phyloP scores from a whole-genome alignment of 768 basidiomycete genomes.

The Candolleomyces efflorescens region DNA sequence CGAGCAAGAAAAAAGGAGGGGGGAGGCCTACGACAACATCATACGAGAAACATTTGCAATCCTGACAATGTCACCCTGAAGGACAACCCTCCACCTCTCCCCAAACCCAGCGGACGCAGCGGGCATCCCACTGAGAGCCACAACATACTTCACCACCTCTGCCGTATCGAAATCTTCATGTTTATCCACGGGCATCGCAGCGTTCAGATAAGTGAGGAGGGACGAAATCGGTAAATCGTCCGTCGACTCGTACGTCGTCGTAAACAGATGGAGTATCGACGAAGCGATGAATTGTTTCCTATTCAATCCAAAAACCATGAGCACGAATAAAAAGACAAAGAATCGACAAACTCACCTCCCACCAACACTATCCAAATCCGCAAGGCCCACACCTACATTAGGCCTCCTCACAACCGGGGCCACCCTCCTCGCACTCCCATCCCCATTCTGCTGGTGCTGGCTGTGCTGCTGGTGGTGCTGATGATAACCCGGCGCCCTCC shows the following conservation, averaged over 20 bases:
- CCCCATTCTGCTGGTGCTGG: too few species aligned
- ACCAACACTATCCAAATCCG: slow-evolving; percentile 54
- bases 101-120: too few species aligned
- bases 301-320: slow-evolving; percentile 4
- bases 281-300: slow-evolving; percentile 58
- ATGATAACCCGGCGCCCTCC: too few species aligned
- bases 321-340: slow-evolving; percentile 4
- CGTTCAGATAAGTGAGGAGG: slow-evolving; percentile 67
- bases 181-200: slow-evolving; percentile 73
- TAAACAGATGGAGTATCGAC: slow-evolving; percentile 62
- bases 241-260: slow-evolving; percentile 57
- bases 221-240: slow-evolving; percentile 71
- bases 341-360: slow-evolving; percentile 49
- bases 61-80: background rate
- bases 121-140: slow-evolving; percentile 18
- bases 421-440: background rate
- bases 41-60: too few species aligned
- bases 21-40: too few species aligned
- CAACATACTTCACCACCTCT: slow-evolving; percentile 56
- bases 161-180: slow-evolving; percentile 79
- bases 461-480: too few species aligned
- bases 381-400: slow-evolving; percentile 37
- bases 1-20: too few species aligned
- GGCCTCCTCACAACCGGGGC: slow-evolving; percentile 12
- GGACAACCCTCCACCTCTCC: background rate